Percentiles rank a stretch among this genome's conserved stretches.
These are phyloP conservation scores for Halenospora varia DNA, from an alignment of 495 filamentous ascomycete genomes.

Conservation along the genomic window DNA sequence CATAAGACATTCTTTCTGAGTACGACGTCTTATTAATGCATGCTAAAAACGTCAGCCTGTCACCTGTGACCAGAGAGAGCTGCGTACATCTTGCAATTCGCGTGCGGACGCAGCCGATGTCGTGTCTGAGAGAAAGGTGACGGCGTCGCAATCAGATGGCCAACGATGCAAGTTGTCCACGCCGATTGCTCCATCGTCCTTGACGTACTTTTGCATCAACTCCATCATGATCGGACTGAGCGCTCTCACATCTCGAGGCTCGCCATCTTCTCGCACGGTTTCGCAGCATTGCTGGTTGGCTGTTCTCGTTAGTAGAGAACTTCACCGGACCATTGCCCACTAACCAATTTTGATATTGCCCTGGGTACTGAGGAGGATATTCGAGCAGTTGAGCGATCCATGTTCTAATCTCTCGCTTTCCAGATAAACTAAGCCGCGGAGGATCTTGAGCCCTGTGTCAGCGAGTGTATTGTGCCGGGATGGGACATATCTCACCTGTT, in stretches of 20 bases:
- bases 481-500: slow-evolving; percentile 29
- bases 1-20: no score
- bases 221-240: slow-evolving; percentile 29
- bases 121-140: slow-evolving; percentile 26
- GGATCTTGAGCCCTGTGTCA: slow-evolving; percentile 18
- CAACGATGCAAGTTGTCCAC: slow-evolving; percentile 31
- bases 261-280: neutral
- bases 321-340: no score
- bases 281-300: slow-evolving; percentile 9
- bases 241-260: slow-evolving; percentile 15
- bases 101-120: slow-evolving; percentile 22
- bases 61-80: no score
- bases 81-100: no score
- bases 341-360: slow-evolving; percentile 15
- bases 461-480: slow-evolving; percentile 4
- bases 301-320: no score
- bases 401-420: slow-evolving; percentile 20
- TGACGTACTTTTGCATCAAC: slow-evolving; percentile 36
- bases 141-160: slow-evolving; percentile 27
- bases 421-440: slow-evolving; percentile 22
- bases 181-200: slow-evolving; percentile 31
- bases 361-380: slow-evolving; percentile 21
- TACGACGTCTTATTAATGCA: no score
- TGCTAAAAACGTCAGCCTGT: no score
- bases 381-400: slow-evolving; percentile 23